Conservation (phyloP, 371 early-diverging fungal species). For the Smittium mucronatum region DNA sequence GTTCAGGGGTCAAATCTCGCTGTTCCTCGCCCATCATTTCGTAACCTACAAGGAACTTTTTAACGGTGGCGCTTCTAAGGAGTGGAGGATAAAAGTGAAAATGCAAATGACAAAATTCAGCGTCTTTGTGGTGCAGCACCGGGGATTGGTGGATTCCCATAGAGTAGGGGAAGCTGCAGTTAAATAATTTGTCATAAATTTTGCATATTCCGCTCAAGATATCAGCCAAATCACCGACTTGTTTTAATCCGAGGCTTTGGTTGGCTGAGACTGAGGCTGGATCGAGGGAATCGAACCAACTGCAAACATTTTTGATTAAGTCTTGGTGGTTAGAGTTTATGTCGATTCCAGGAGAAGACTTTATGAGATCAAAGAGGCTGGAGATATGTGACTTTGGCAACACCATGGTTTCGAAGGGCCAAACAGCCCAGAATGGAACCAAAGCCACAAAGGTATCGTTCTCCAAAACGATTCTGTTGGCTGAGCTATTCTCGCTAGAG, state of each 20-base stretch:
- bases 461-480: slow-evolving; percentile 60
- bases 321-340: background rate
- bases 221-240: slow-evolving; percentile 52
- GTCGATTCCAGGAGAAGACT: background rate
- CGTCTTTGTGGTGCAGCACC: slow-evolving; percentile 31
- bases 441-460: slow-evolving; percentile 66
- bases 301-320: background rate
- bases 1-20: slow-evolving; percentile 86
- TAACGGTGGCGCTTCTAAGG: slow-evolving; percentile 70
- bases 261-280: background rate
- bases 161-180: slow-evolving; percentile 86
- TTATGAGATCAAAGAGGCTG: slow-evolving; percentile 11
- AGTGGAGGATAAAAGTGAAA: slow-evolving; percentile 91
- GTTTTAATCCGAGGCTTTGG: no score
- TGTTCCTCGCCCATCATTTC: slow-evolving; percentile 89
- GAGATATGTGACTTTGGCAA: slow-evolving; percentile 53
- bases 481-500: slow-evolving; percentile 11
- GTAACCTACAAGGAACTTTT: slow-evolving; percentile 92
- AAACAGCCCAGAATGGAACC: slow-evolving; percentile 90
- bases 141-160: slow-evolving; percentile 89
- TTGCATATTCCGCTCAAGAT: slow-evolving; percentile 57
- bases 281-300: background rate
- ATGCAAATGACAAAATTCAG: slow-evolving; percentile 58
- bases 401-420: slow-evolving; percentile 90
- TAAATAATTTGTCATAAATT: slow-evolving; percentile 83